Evolutionary conservation across 768 basidiomycete species (phyloP).

Genomic region (Lactarius evosmus): DNA sequence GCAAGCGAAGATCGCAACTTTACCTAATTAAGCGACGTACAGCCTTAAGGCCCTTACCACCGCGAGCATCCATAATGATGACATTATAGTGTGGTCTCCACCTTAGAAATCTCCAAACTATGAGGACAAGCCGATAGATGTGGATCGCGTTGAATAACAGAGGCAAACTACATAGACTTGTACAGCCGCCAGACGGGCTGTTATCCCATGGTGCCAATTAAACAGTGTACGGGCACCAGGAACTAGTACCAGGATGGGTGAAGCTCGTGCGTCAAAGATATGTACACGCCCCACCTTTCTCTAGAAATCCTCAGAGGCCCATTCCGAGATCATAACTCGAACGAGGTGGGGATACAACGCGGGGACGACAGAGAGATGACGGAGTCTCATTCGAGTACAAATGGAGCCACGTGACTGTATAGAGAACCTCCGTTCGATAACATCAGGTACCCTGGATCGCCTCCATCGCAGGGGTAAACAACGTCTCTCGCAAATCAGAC

Average conservation of each 20-base stretch:
- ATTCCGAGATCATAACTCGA: too few species aligned
- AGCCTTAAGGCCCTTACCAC: too few species aligned
- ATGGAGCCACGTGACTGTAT: background rate
- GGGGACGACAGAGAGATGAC: background rate
- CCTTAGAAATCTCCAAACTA: background rate
- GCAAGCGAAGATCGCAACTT: background rate
- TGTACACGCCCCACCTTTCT: too few species aligned
- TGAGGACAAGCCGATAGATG: too few species aligned
- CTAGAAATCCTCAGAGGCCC: too few species aligned
- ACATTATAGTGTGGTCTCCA: background rate
- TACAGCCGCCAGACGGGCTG: too few species aligned
- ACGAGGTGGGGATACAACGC: too few species aligned
- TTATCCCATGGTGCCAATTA: background rate
- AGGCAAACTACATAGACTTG: background rate
- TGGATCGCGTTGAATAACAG: background rate
- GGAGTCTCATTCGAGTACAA: background rate
- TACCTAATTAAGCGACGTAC: background rate
- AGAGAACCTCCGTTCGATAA: too few species aligned
- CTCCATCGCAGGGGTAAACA: background rate
- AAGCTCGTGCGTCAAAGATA: too few species aligned
- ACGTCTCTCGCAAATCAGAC: too few species aligned
- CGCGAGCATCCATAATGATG: background rate
- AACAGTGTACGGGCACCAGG: background rate
- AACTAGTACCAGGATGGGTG: too few species aligned
- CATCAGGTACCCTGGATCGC: too few species aligned